phyloP scores from a whole-genome alignment of 2,329 filamentous ascomycete species.

The Chrysosporium queenslandicum region DNA sequence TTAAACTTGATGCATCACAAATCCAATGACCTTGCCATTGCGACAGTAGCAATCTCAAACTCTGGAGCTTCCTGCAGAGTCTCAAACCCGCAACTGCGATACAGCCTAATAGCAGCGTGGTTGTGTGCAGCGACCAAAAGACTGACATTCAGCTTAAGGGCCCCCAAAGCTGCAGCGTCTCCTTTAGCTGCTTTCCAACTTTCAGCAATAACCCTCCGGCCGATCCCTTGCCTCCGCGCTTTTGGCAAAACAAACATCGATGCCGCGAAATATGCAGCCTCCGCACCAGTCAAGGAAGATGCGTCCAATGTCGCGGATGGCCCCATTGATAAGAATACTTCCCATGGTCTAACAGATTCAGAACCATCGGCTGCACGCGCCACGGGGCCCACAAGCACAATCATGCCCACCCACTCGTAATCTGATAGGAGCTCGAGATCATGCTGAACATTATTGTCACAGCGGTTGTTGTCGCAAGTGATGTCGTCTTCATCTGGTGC shows the following conservation, averaged over 20 bases:
- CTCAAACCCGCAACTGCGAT: conserved; percentile 21
- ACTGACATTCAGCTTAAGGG: conserved; percentile 16
- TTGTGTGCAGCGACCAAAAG: conserved; percentile 18
- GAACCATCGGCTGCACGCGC: conserved; percentile 11
- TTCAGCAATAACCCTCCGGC: conserved; percentile 18
- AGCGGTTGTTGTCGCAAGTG: neutral
- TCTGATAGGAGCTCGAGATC: conserved; percentile 12
- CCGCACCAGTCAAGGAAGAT: conserved; percentile 10
- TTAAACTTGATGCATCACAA: too few relatives aligned
- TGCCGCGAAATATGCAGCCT: conserved; percentile 21
- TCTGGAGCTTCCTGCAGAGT: conserved; percentile 1
- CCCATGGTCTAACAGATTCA: conserved; percentile 10
- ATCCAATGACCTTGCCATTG: conserved; percentile 9
- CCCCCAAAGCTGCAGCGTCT: conserved; percentile 13
- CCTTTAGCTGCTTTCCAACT: conserved; percentile 11
- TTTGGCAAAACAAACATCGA: conserved; percentile 25
- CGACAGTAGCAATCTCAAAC: neutral
- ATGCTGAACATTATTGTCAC: neutral
- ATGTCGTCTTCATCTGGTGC: neutral
- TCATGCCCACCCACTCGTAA: conserved; percentile 26
- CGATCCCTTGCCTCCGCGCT: conserved; percentile 19
- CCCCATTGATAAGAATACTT: conserved; percentile 7
- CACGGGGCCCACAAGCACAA: conserved; percentile 23
- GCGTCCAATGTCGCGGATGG: neutral
- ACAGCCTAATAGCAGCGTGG: conserved; percentile 17